These are phyloP conservation scores for Fusarium lyarnte DNA, from an alignment of 2,329 filamentous ascomycete genomes.

Conservation along the genomic window DNA sequence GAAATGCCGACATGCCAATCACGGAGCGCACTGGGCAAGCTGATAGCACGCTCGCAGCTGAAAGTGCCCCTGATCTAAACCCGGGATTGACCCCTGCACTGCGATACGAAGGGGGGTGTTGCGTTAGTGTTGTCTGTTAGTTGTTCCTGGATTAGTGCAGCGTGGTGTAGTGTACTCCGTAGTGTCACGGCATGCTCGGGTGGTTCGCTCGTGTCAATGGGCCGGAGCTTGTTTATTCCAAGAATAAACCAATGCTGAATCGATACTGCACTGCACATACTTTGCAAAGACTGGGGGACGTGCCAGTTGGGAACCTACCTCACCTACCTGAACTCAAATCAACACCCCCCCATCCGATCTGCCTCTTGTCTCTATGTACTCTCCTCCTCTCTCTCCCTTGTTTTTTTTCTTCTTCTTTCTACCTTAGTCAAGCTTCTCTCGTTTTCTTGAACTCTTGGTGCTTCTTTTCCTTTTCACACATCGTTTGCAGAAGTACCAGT, in stretches of 20 bases:
- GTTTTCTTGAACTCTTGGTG: constrained; percentile 20
- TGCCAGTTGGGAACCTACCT: constrained; percentile 12
- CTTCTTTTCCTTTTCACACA: constrained; percentile 10
- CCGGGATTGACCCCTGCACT: constrained; percentile 12
- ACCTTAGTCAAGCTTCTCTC: constrained; percentile 17
- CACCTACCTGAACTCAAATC: constrained; percentile 7
- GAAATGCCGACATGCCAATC: constrained; percentile 32
- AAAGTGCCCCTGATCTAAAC: constrained; percentile 32
- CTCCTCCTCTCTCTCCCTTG: constrained; percentile 18
- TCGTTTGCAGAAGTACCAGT: constrained; percentile 2
- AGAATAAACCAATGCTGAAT: constrained; percentile 18
- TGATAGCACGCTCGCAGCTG: constrained; percentile 25
- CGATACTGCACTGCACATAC: background rate
- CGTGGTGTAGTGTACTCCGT: too few relatives aligned
- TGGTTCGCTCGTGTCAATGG: background rate
- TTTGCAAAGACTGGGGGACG: constrained; percentile 26
- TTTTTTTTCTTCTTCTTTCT: constrained; percentile 7
- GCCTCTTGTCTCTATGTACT: background rate
- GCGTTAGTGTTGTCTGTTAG: background rate
- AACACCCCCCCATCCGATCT: constrained; percentile 9
- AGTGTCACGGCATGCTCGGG: constrained; percentile 6
- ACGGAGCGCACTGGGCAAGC: constrained; percentile 2
- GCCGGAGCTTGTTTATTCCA: constrained; percentile 12
- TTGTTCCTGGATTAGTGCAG: constrained; percentile 5
- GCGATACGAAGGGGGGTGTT: constrained; percentile 24